phyloP scores from a whole-genome alignment of 2,329 filamentous ascomycete genomes.

The Fusarium ramigenum region DNA sequence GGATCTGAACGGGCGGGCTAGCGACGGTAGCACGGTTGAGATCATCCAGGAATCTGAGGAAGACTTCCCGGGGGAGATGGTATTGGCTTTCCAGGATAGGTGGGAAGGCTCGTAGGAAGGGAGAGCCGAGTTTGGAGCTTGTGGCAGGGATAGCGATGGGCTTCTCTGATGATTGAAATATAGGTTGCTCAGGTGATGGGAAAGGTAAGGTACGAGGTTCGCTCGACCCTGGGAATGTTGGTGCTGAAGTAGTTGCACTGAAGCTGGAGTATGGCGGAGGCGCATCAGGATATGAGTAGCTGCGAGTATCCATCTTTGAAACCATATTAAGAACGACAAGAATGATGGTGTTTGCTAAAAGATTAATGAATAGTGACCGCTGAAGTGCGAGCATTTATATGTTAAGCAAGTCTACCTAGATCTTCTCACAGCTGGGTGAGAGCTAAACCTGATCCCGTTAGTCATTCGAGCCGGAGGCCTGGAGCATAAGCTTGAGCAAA shows the following conservation, averaged over 20 bases:
- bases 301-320: too few species aligned
- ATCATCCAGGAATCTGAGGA: not conserved
- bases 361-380: not conserved
- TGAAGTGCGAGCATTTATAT: not conserved
- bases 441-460: not conserved
- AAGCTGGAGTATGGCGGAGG: not conserved
- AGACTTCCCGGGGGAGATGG: not conserved
- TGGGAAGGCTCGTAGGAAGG: not conserved
- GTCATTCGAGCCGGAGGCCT: not conserved
- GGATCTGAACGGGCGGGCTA: not conserved
- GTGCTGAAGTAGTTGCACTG: not conserved
- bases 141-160: not conserved
- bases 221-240: fast-evolving
- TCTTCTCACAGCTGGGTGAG: not conserved
- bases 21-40: not conserved
- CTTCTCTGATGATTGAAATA: not conserved
- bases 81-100: not conserved
- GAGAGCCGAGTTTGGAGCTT: not conserved
- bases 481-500: not conserved
- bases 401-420: not conserved
- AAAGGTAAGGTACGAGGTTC: not conserved
- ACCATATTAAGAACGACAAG: fast-evolving
- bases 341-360: fast-evolving
- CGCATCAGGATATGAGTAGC: not conserved
- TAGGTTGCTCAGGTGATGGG: not conserved